phyloP scores from a whole-genome alignment of 148 eudicot species.

The Spergularia bocconei region DNA sequence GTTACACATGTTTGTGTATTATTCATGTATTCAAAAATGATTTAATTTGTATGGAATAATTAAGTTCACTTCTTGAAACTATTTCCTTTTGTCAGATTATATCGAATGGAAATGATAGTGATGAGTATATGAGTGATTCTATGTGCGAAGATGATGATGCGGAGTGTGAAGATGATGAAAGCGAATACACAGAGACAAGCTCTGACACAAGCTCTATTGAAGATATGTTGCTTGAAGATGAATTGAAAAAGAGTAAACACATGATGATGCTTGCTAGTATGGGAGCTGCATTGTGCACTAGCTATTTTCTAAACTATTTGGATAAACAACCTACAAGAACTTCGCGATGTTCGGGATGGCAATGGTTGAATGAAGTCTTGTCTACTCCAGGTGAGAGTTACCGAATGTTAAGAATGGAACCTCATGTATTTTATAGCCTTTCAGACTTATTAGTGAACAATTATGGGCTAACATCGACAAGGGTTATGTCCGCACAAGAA shows the following conservation, averaged over 20 bases:
- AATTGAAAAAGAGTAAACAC: neutral
- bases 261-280: no score
- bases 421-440: conserved; percentile 1
- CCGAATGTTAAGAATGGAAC: neutral
- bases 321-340: no score
- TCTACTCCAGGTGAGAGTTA: conserved; percentile 6
- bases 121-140: neutral
- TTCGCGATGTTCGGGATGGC: neutral
- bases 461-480: neutral
- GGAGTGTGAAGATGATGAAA: neutral
- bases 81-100: neutral
- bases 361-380: neutral
- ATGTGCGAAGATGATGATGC: neutral
- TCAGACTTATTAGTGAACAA: neutral
- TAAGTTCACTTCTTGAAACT: neutral
- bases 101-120: neutral
- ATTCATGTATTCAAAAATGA: no score
- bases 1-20: neutral
- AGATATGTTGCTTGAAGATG: neutral
- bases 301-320: no score
- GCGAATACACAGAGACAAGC: no score
- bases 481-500: neutral
- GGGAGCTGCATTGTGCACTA: no score
- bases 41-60: no score
- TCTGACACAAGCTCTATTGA: no score